Base-by-base conservation (phyloP, 805 yeast genomes). In the Saturnispora quitensis region DNA sequence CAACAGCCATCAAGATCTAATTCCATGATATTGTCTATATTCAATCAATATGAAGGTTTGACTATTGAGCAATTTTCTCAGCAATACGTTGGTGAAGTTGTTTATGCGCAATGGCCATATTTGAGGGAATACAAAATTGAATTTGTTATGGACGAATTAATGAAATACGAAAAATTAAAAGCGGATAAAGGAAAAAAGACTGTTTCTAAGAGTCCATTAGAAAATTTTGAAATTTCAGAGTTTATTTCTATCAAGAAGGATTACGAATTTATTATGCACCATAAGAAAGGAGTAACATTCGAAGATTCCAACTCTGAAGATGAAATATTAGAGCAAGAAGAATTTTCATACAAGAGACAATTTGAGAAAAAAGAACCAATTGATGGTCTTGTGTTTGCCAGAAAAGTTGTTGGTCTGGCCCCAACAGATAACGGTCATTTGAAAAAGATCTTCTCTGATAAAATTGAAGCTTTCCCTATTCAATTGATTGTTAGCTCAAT, bases 91-190 rank as follows among this genome's bases (percentile, higher is more conserved):
- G 82, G 81, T 45, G 74, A 80, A 52, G 68, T 80, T 47, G 84
- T 86, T 2, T 90, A 82, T 63, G 78, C 86, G 12, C 80, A 83
- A 58, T 93, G 96, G 91, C 99, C 99, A n/a, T 87, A 80, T 62
- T 71, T 93, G 57, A 76, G 82, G 58, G 97, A 91, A 68, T 84
- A 89, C 9, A 80, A 77, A 61, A 81, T 91, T 40, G 71, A 81
- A 12, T 74, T 76, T 22, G 77, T 91, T 4, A 64, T 74, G 35
- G 90, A 86, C 63, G 77, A 74, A 13, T 66, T 71, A 17, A 68
- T 66, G 59, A 73, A 71, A 44, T 86, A 77, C 59, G 78, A 73
- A 48, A 62, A 64, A 3, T 57, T 65, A 35, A 75, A 68, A 55
- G 58, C 66, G 25, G 60, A 60, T 34, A 34, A 59, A 15, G 58